Base-by-base conservation (phyloP, 2,329 filamentous ascomycete genomes). In the Cercospora zeina region DNA sequence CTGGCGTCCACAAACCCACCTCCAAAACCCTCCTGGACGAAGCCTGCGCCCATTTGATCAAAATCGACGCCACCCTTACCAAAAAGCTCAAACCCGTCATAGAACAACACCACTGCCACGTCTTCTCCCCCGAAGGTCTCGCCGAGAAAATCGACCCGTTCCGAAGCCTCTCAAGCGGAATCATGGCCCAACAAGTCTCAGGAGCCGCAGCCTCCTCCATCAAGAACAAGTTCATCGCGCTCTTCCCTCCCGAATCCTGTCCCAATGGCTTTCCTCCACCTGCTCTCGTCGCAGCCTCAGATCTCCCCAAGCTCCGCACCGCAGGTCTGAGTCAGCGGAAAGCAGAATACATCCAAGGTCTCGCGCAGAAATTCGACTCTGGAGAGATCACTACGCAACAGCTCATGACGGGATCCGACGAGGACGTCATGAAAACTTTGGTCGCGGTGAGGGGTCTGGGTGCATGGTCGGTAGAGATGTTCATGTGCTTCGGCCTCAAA, bases 111-210 rank as follows among this genome's bases (percentile, higher is more conserved):
- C 85, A 84, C 64, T 97, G 93, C 76, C 83, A 82, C 59, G 78
- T 95, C 14, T 97, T 97, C 77, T 89, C 87, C 1, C 84, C 91
- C 0, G 87, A 89, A 65, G 91, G 92, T 0, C 79, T 97, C n/a
- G 85, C 88, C 30, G 91, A 97, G 76, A 82, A 86, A 66, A 85
- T 97, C 63, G 91, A 97, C 76, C 95, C 95, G 0, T 99, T 97
- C 72, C 88, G 89, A 69, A 87, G 86, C 61, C 82, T 99, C 34
- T 84, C 86, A 39, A 93, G 89, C 75, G 89, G 92, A 56, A 97
- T 99, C 73, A 96, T 97, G 70, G 92, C 91, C 58, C 95, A 97
- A 77, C 95, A 99, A 79, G 93, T 99, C 19, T 96, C 92, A 0
- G 92, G 93, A 16, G 91, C 92, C 5, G 95, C 95, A 0, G 95